Evolutionary conservation across 2,329 filamentous ascomycete genomes (phyloP), one percentile per base, ranked within the genome.

Genomic region (Microcyclospora pomicola): DNA sequence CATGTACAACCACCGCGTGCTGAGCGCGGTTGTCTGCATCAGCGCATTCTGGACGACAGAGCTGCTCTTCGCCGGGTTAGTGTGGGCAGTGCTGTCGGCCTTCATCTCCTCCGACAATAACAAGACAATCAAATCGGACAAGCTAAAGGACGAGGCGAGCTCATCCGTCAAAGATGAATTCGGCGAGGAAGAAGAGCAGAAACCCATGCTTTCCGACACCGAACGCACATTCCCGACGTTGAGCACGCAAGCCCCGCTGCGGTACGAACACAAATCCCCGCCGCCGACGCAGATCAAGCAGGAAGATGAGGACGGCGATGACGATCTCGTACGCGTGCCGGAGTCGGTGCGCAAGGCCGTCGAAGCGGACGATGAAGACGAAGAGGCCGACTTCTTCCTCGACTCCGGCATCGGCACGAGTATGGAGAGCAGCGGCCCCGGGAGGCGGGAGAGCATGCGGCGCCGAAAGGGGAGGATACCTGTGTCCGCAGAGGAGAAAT

Each of bases 1-100:
- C 39, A 93, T 98, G 82, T 91, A 91, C 52, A 77, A 84, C 43
- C 80, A 88, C 62, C 75, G 81, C 10, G 52, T 91, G 28, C 58
- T 75, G 2, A 77, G 77, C 5, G 86, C 85, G 41, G 37, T 81
- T 1, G 52, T 78, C 1, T 81, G 86, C 50, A 82, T 78, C 0
- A 59, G 65, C 1, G 49, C 73, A 0, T 95, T 95, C 59, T 96
- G 87, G 85, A 55, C 65, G 1, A 73, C 75, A 10, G 85, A 88
- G 53, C 68, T 92, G 51, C 46, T 75, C 0, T 80, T 78, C 31
- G 73, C 82, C 56, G 65, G 68, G 1, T 29, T 77, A 1, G 77
- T 73, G 0, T 93, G 83, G 80, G 56, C 71, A 2, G 33, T 71
- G 0, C 49, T 82, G 14, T 65, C 58, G 7, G 63, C 63, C 27